Base-by-base conservation (phyloP, 1,284 basidiomycete species). In the Calocybe gambosa region DNA sequence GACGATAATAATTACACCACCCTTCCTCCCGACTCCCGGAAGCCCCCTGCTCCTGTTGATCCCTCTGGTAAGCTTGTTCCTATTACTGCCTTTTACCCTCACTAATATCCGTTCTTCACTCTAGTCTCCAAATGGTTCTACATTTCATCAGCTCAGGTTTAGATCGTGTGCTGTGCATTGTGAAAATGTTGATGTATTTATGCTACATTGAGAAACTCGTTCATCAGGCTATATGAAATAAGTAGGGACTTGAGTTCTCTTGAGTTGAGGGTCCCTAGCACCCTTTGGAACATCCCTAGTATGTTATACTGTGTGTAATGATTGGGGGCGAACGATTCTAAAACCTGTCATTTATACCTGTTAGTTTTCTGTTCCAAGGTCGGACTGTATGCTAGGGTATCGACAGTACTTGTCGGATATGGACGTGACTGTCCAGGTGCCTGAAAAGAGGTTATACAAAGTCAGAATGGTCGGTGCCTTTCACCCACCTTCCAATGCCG, bases 371-470 rank as follows among this genome's bases (percentile, higher is more conserved):
- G 52, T 49, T 43, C 55, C 56, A 33, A 61, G 43, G 21, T 74
- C 71, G 33, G 67, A 61, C 43, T 69, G 67, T 18, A 63, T 58
- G 44, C 75, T 77, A 20, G 89, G 89, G 65, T 89, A 92, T 50
- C 85, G 76, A 67, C 93, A 95, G 61, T 80, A 89, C 37, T 75
- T 75, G 64, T 95, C 92, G 16, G 85, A 79, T 45, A 95, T 84
- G 46, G 85, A 91, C 4, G 89, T 91, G n/a, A 98, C 88, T 10
- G 85, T 89, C 90, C 91, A 94, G 13, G 88, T 92, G 38, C 89
- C 89, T 87, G 61, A 50, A 50, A 33, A 29, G 46, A 56, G 31
- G 3, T 19, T 20, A 12, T 23, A 1, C 21, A 38, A 38, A 38
- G 36, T 5, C 36, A 20, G 6, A 15, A 5, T 36, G 19, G 15